Evolutionary conservation across 1,139 yeast genomes (phyloP).

Genomic region (Diutina mesorugosa): DNA sequence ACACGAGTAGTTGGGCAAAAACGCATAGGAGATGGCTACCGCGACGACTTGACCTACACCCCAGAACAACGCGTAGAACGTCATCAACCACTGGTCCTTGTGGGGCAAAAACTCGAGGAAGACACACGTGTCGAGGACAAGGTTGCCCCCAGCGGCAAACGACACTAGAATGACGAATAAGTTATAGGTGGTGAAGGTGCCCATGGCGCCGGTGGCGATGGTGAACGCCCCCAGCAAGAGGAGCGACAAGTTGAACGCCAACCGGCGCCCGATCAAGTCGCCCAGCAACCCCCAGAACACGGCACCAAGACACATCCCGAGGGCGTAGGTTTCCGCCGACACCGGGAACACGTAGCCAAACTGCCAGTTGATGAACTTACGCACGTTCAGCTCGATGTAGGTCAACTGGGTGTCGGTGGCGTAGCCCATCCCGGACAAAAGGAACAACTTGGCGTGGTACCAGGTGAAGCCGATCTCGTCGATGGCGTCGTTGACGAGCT

Average conservation of each 20-base stretch:
- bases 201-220: conserved; percentile 40
- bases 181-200: conserved; percentile 32
- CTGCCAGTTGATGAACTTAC: conserved; percentile 28
- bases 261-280: not conserved
- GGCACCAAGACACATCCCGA: conserved; percentile 1
- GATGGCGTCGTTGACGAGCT: conserved; percentile 29
- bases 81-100: conserved; percentile 38
- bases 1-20: conserved; percentile 38
- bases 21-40: conserved; percentile 42
- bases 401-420: conserved; percentile 49
- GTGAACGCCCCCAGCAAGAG: conserved; percentile 30
- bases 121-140: conserved; percentile 48
- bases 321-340: conserved; percentile 9
- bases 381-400: conserved; percentile 31
- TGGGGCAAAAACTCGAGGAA: conserved; percentile 46
- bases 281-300: conserved; percentile 1
- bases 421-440: conserved; percentile 52
- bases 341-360: conserved; percentile 23
- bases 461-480: conserved; percentile 41
- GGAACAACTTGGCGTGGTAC: conserved; percentile 30
- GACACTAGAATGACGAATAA: conserved; percentile 33
- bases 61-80: conserved; percentile 50
- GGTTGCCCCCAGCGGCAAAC: conserved; percentile 46
- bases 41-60: conserved; percentile 51
- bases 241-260: conserved; percentile 2